Conservation (phyloP, 441 rosid species). For the Pelargonium fulgidum region DNA sequence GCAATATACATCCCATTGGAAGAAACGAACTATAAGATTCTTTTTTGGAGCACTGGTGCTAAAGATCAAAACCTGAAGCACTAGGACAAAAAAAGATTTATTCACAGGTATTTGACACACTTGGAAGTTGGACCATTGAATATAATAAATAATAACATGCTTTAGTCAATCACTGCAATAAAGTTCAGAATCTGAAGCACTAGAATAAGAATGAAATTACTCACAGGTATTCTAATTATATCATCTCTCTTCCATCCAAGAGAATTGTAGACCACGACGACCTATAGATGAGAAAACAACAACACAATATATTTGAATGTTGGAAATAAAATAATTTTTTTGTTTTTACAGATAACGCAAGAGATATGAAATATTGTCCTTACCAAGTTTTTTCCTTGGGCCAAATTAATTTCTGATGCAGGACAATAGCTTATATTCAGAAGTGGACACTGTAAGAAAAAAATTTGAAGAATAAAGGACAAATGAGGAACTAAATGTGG, state of each 20-base stretch:
- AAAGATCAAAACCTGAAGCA: slow-evolving; percentile 6
- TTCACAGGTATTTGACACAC: background rate
- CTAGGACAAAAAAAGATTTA: background rate
- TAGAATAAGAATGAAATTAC: slow-evolving; percentile 22
- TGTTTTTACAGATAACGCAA: slow-evolving; percentile 1
- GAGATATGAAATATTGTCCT: slow-evolving; percentile 21
- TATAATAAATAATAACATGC: background rate
- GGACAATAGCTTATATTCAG: slow-evolving; percentile 95
- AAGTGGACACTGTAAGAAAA: slow-evolving; percentile 70
- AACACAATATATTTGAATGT: slow-evolving; percentile 16
- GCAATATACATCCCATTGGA: too few relatives aligned
- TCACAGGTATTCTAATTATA: slow-evolving; percentile 78
- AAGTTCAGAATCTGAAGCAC: background rate
- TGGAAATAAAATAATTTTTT: slow-evolving; percentile 5
- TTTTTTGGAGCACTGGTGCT: too few relatives aligned
- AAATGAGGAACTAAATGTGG: background rate
- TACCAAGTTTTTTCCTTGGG: slow-evolving; percentile 74
- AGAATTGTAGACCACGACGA: slow-evolving; percentile 76
- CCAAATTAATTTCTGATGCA: slow-evolving; percentile 59
- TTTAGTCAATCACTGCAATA: background rate
- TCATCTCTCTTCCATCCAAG: slow-evolving; percentile 96
- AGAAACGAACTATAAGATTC: too few relatives aligned
- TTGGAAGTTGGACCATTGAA: background rate
- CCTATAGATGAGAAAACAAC: slow-evolving; percentile 37
- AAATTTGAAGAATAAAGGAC: slow-evolving; percentile 12